These are phyloP conservation scores for Schrenkiella parvula DNA, from an alignment of 345 rosid genomes.

Conservation along the genomic window DNA sequence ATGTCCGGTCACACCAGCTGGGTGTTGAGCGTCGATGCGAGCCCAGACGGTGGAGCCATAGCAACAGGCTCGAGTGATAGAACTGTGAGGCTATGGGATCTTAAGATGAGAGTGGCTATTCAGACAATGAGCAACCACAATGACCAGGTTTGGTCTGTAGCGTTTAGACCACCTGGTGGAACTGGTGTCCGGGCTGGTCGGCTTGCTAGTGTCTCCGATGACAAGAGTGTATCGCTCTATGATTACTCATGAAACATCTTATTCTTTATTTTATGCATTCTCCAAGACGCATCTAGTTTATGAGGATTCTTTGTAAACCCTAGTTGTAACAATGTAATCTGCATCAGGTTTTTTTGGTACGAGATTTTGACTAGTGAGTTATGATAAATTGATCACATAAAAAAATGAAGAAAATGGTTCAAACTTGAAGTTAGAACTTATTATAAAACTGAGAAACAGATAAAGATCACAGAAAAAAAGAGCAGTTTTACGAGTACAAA, in stretches of 20 bases:
- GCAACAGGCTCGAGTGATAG: conserved; percentile 94
- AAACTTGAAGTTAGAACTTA: conserved; percentile 14
- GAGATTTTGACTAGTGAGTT: background rate
- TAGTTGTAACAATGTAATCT: conserved; percentile 18
- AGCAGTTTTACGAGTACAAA: background rate
- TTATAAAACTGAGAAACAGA: conserved; percentile 25
- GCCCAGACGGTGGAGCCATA: conserved; percentile 84
- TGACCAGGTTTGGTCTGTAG: conserved; percentile 94
- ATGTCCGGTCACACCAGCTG: conserved; percentile 93
- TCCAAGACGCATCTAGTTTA: conserved; percentile 1
- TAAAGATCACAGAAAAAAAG: conserved; percentile 1
- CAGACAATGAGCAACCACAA: conserved; percentile 91
- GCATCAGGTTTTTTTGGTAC: conserved; percentile 12
- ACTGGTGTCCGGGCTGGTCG: conserved; percentile 50
- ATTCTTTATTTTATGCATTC: background rate
- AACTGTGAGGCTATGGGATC: conserved; percentile 96
- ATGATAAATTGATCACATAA: background rate
- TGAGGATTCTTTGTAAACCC: conserved; percentile 5
- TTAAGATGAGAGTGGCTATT: conserved; percentile 79
- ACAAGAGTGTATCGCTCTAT: conserved; percentile 85
- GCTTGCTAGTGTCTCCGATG: conserved; percentile 91
- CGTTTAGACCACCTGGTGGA: conserved; percentile 63
- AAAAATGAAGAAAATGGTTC: background rate
- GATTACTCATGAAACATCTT: conserved; percentile 57
- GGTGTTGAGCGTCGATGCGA: conserved; percentile 90